Base-by-base conservation (phyloP, 257 asterid species). In the Ajuga chamaepitys region DNA sequence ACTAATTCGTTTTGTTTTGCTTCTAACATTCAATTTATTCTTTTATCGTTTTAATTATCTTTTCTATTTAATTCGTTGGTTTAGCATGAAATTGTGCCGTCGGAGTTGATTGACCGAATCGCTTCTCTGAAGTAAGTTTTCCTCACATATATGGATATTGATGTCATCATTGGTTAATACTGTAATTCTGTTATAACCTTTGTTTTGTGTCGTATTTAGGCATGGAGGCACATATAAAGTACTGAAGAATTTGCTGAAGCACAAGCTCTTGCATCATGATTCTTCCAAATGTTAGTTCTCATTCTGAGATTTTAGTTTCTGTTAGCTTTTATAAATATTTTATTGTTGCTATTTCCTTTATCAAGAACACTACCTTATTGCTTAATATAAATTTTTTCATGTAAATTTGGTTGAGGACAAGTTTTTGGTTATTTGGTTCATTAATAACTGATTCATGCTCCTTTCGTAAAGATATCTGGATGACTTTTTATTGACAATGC, bases 221-320 rank as follows among this genome's bases (percentile, higher is more conserved):
- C 97, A 86, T 63, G 99, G 99, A 40, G 99, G 99, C 47, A 85
- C 99, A 32, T 90, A 94, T 71, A 94, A 94, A 83, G 96, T 94
- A 44, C 67, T 94, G 87, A 90, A 85, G 89, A 94, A 90, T 81
- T 83, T 90, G 87, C 96, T 94, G 3, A 94, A 83, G 84, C 86
- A 90, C 88, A 94, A 94, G 85, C 91, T 94, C 51, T 32, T 90
- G 78, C 99, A 94, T 76, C 99, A 94, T 9, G 99, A 94, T 75
- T 72, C 97, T 68, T 83, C 97, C 63, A 94, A 94, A 77, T 94
- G 99, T 90, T 71, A 77, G 95, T 72, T 65, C 66, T 58, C 70
- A 13, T 37, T 40, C 53, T 50, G 32, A 41, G 18, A 0, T 42
- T 44, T 54, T 5, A 35, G 53, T 41, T 48, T 30, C 38, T 51